These are phyloP conservation scores for Phaseolus coccineus DNA, from an alignment of 331 rosid genomes.

Conservation along the genomic window DNA sequence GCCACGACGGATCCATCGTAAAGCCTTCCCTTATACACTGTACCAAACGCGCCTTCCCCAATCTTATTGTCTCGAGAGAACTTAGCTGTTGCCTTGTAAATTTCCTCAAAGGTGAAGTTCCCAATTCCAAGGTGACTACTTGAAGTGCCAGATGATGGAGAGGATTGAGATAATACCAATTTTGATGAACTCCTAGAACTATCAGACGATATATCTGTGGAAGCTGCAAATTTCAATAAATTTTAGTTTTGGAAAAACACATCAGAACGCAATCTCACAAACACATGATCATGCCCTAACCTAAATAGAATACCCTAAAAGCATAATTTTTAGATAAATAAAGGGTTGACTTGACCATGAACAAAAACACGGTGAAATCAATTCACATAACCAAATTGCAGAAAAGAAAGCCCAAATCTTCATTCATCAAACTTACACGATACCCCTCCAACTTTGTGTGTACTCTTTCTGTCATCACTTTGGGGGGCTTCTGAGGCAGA, in stretches of 20 bases:
- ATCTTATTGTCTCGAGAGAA: constrained; percentile 68
- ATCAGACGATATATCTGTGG: constrained; percentile 62
- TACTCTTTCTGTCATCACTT: constrained; percentile 39
- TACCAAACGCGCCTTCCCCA: constrained; percentile 89
- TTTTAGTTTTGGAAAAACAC: neutral
- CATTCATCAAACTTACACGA: constrained; percentile 61
- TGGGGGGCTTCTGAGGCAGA: constrained; percentile 35
- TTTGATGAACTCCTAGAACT: constrained; percentile 65
- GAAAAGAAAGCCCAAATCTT: neutral
- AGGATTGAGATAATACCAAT: constrained; percentile 54
- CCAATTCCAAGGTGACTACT: constrained; percentile 62
- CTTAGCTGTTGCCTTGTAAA: constrained; percentile 78
- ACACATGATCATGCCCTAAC: neutral
- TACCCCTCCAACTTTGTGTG: constrained; percentile 45
- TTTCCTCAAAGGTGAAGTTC: constrained; percentile 69
- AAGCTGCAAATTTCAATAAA: constrained; percentile 51
- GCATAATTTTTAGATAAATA: neutral
- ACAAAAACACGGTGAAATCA: neutral
- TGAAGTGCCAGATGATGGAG: constrained; percentile 56
- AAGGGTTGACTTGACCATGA: constrained; percentile 43
- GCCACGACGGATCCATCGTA: constrained; percentile 81
- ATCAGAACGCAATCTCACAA: no score
- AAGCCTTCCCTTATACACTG: constrained; percentile 80
- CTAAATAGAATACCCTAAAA: neutral
- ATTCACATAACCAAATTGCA: neutral